These are phyloP conservation scores for Fagopyrum tataricum DNA, from an alignment of 148 eudicot genomes.

Conservation along the genomic window DNA sequence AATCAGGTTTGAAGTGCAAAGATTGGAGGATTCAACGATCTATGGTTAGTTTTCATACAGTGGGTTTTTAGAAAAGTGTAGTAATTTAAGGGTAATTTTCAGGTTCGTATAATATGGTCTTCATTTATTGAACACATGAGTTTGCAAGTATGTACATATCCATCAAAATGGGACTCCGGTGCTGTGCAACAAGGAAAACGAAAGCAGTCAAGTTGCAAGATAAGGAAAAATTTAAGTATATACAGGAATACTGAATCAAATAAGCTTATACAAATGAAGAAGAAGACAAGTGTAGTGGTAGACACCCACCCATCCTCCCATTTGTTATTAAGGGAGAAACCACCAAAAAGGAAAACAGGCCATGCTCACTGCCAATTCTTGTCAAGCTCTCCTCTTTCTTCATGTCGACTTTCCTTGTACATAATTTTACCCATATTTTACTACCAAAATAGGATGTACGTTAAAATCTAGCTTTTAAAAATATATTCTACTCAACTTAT, in stretches of 20 bases:
- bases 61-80: too few species aligned
- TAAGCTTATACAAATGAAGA: not conserved
- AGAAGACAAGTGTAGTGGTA: constrained; percentile 3
- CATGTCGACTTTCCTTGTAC: too few species aligned
- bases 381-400: not conserved
- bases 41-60: too few species aligned
- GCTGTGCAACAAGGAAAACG: not conserved
- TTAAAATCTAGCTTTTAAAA: too few species aligned
- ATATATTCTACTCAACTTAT: too few species aligned
- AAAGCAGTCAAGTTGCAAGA: not conserved
- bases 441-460: too few species aligned
- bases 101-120: too few species aligned
- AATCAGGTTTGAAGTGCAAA: too few species aligned
- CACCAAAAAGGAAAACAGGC: not conserved
- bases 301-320: not conserved
- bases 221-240: not conserved
- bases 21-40: too few species aligned
- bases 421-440: too few species aligned
- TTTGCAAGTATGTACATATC: not conserved
- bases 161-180: not conserved
- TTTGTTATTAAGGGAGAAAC: not conserved
- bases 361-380: not conserved
- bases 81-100: too few species aligned
- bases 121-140: too few species aligned
- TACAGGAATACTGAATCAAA: not conserved